phyloP scores from a whole-genome alignment of 805 yeast species.

The Candida ipomoeae region DNA sequence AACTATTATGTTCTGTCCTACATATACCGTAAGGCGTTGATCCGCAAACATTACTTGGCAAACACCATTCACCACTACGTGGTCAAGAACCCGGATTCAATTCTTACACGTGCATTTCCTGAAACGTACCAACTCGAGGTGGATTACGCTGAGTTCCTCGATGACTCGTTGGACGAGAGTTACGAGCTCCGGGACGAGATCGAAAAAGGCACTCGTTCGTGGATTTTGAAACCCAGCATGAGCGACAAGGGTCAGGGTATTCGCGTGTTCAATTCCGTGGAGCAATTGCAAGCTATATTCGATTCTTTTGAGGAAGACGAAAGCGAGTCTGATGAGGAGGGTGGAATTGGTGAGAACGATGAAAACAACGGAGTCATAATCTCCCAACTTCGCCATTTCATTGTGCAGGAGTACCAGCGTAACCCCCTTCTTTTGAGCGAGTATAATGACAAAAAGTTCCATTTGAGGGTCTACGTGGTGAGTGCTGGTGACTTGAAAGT shows the following conservation, averaged over 20 bases:
- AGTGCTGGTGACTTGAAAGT: constrained; percentile 73
- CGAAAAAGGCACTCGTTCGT: constrained; percentile 55
- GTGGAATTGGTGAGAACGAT: constrained; percentile 29
- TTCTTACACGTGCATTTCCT: constrained; percentile 60
- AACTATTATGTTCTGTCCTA: constrained; percentile 72
- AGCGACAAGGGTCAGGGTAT: constrained; percentile 97
- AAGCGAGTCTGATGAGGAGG: constrained; percentile 43
- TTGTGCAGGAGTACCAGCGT: constrained; percentile 76
- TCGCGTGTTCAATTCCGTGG: constrained; percentile 70
- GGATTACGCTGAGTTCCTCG: constrained; percentile 93
- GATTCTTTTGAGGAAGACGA: constrained; percentile 77
- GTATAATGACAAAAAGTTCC: constrained; percentile 74
- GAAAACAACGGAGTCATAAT: constrained; percentile 66
- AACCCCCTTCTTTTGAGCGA: constrained; percentile 62
- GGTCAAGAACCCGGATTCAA: constrained; percentile 70
- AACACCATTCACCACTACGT: constrained; percentile 71
- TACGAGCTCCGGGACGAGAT: constrained; percentile 83
- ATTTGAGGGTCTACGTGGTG: constrained; percentile 79
- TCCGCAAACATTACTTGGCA: constrained; percentile 85
- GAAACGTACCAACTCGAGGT: constrained; percentile 77
- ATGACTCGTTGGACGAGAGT: constrained; percentile 88
- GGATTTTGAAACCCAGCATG: constrained; percentile 96
- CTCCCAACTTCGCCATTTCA: constrained; percentile 85
- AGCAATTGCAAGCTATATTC: constrained; percentile 77
- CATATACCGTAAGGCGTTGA: constrained; percentile 83